These are phyloP conservation scores for Penicillium hordei DNA, from an alignment of 2,329 filamentous ascomycete genomes.

Conservation along the genomic window DNA sequence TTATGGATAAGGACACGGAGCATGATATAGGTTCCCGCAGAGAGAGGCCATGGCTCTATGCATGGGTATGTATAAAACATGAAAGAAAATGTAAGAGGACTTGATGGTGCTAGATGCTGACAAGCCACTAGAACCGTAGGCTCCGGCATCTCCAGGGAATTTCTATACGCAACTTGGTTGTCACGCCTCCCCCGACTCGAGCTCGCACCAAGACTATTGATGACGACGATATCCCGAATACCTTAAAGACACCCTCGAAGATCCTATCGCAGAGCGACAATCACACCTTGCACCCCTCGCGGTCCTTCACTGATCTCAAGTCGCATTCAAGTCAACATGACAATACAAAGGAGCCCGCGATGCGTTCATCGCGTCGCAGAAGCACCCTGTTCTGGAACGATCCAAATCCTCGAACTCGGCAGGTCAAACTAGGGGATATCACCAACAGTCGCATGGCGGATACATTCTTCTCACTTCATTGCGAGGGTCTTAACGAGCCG, in stretches of 20 bases:
- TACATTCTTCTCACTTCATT: conserved; percentile 83
- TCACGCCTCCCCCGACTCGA: conserved; percentile 57
- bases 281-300: conserved; percentile 55
- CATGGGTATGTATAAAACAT: conserved; percentile 50
- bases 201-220: conserved; percentile 65
- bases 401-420: conserved; percentile 60
- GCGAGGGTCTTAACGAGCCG: conserved; percentile 64
- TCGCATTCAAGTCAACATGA: conserved; percentile 21
- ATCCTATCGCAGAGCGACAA: conserved; percentile 55
- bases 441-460: conserved; percentile 74
- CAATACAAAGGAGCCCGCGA: conserved; percentile 20
- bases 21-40: conserved; percentile 38
- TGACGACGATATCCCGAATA: conserved; percentile 70
- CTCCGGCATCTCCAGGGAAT: conserved; percentile 84
- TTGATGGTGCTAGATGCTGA: conserved; percentile 13
- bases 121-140: conserved; percentile 68
- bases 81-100: not conserved
- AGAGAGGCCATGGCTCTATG: conserved; percentile 53
- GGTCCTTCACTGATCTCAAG: conserved; percentile 58
- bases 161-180: conserved; percentile 79
- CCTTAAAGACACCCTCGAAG: conserved; percentile 67
- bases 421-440: conserved; percentile 73
- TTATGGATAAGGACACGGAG: conserved; percentile 16
- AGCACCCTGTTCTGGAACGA: conserved; percentile 65
- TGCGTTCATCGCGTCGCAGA: conserved; percentile 46